Base-by-base conservation (phyloP, 2,329 filamentous ascomycete genomes). In the Fusarium sp. region DNA sequence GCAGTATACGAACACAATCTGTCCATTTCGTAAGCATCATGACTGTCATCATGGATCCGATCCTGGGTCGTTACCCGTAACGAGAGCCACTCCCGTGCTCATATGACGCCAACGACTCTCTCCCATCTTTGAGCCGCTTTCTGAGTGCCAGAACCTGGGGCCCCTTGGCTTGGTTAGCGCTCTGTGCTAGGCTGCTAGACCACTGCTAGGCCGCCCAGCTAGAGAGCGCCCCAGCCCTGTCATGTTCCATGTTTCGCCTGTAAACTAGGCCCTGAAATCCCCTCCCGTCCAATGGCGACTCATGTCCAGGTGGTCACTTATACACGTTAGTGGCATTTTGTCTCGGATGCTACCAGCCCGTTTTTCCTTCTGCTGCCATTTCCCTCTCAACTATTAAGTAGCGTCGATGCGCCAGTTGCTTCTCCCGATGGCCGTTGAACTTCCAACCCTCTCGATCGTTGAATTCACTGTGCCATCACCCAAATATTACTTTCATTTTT, bases 71-170 rank as follows among this genome's bases (percentile, higher is more conserved):
- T 11, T 28, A 28, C 26, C 21, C 23, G 48, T 34, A 17, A n/a
- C 7, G 34, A 19, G 34, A 36, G 17, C 34, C 34, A n/a, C 34
- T 36, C 7, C 34, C 34, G 34, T 36, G 34, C 34, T 56, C 52
- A 60, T 67, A 69, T 69, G 67, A 69, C 67, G 67, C 66, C 67
- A 67, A 69, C 58, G 67, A 69, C 67, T 68, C 34, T 36, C 34
- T 36, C 10, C 19, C 7, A 10, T 8, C 15, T 46, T 40, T 49
- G 45, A 56, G 47, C 45, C 58, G 64, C 63, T 48, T 21, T 39
- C 28, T 32, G 28, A 32, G 28, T 32, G 12, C 6, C 28, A 14
- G 28, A 32, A 34, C 32, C 40, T 53, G 36, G 21, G 38, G 40
- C 23, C 24, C 24, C 11, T 26, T 26, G 24, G 26, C 9, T 28